Percentiles rank a stretch among this genome's conserved stretches.
phyloP scores from a whole-genome alignment of 2,329 filamentous ascomycete genomes.

The Aspergillus chevalieri region DNA sequence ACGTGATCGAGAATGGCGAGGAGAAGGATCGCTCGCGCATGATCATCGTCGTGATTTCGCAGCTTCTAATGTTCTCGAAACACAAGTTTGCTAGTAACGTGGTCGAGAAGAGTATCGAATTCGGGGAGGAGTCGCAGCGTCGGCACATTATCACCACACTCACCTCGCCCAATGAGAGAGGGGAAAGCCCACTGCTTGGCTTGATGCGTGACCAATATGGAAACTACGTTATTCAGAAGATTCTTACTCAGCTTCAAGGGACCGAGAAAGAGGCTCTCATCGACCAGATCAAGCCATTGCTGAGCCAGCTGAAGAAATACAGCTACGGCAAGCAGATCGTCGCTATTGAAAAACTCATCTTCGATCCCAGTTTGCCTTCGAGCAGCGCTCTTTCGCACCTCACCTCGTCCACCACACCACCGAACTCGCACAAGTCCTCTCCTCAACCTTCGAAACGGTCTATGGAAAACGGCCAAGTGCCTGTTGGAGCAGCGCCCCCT shows the following conservation, averaged over 20 bases:
- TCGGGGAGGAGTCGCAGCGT: conserved; percentile 63
- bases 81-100: conserved; percentile 98
- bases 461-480: conserved; percentile 35
- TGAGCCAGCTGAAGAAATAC: conserved; percentile 57
- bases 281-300: conserved; percentile 58
- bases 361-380: conserved; percentile 23
- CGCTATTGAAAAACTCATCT: conserved; percentile 56
- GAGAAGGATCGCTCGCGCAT: conserved; percentile 66
- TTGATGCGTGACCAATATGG: conserved; percentile 88
- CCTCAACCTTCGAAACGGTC: conserved; percentile 30
- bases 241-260: conserved; percentile 60
- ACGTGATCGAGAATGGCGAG: conserved; percentile 75
- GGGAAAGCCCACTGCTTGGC: conserved; percentile 62
- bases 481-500: conserved; percentile 53
- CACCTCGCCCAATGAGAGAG: conserved; percentile 55
- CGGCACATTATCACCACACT: conserved; percentile 61
- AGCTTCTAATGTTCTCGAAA: conserved; percentile 72
- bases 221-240: conserved; percentile 94
- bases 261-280: conserved; percentile 55
- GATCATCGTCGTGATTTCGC: conserved; percentile 64
- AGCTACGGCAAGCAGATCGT: conserved; percentile 61
- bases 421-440: conserved; percentile 35
- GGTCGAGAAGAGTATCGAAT: conserved; percentile 83
- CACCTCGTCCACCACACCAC: conserved; percentile 33
- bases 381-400: conserved; percentile 22